A percentile compares a stretch with the other conserved stretches of the same genome.
Conservation (phyloP, 148 eudicot species). For the Suaeda aralocaspica region DNA sequence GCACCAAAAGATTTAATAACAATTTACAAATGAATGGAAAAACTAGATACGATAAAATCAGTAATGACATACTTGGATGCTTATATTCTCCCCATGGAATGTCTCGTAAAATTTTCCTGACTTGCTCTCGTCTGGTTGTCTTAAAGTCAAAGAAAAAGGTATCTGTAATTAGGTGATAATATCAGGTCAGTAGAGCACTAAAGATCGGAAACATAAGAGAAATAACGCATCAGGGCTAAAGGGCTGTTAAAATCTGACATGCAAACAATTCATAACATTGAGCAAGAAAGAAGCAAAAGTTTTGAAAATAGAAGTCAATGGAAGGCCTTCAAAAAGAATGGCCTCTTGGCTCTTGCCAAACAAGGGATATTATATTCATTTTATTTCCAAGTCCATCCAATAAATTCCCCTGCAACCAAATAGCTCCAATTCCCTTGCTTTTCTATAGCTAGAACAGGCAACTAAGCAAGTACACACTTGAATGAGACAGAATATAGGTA, state of each 20-base stretch:
- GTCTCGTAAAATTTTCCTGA: slow-evolving; percentile 59
- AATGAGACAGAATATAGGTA: too few relatives aligned
- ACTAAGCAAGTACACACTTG: too few relatives aligned
- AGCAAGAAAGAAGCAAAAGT: not conserved
- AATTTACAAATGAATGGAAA: not conserved
- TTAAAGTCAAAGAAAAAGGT: slow-evolving; percentile 60
- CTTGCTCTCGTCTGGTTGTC: slow-evolving; percentile 39
- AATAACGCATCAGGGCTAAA: not conserved
- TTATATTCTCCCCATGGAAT: slow-evolving; percentile 69
- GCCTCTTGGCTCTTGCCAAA: too few relatives aligned
- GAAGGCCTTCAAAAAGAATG: not conserved
- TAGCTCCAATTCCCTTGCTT: not conserved
- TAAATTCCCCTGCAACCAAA: too few relatives aligned
- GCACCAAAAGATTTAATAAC: not conserved
- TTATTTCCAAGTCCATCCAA: not conserved
- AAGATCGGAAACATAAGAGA: not conserved
- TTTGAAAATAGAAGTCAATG: not conserved
- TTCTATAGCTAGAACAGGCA: not conserved
- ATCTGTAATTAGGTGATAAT: slow-evolving; percentile 34
- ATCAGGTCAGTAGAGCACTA: slow-evolving; percentile 6
- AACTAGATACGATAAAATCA: not conserved
- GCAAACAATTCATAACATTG: not conserved
- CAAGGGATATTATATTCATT: not conserved
- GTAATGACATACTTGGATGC: slow-evolving; percentile 52
- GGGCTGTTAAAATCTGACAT: slow-evolving; percentile 2